These are phyloP conservation scores for Trichoderma atroviride DNA, from an alignment of 2,329 filamentous ascomycete species.

Conservation along the genomic window DNA sequence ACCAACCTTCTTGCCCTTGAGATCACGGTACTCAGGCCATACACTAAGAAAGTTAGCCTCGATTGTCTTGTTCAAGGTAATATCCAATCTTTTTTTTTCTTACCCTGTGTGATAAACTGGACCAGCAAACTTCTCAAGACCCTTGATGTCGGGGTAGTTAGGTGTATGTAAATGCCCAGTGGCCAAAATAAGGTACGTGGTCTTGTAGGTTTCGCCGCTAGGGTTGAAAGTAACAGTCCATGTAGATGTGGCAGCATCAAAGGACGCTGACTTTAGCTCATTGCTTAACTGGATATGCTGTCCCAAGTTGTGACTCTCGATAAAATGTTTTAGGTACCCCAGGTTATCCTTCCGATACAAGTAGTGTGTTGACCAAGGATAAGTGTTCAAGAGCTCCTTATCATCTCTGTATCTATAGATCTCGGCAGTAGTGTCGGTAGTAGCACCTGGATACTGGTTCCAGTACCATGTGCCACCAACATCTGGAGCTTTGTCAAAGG, in stretches of 20 bases:
- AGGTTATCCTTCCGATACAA: neutral
- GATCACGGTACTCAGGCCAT: neutral
- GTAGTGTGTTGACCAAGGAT: slow-evolving; percentile 4
- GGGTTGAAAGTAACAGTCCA: neutral
- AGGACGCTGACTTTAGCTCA: neutral
- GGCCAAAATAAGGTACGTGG: neutral
- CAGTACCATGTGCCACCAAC: slow-evolving; percentile 15
- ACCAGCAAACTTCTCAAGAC: neutral
- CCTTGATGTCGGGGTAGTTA: neutral
- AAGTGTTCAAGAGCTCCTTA: neutral
- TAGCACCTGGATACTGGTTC: neutral
- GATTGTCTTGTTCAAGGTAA: neutral
- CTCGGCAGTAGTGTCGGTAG: neutral
- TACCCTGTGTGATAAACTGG: slow-evolving; percentile 6
- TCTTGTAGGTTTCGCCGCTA: neutral
- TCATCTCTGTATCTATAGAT: slow-evolving; percentile 3
- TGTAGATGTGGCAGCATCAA: neutral
- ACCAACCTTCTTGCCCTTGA: slow-evolving; percentile 4
- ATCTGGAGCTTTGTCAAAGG: neutral
- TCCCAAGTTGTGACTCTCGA: neutral
- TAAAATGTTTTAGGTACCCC: neutral
- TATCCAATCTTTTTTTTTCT: neutral
- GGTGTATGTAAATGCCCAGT: neutral
- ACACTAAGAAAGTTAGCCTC: neutral
- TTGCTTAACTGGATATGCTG: neutral